Evolutionary conservation across 1,284 basidiomycete genomes (phyloP), one percentile per base, ranked within the genome.

Genomic region (Leccinum ambiguum): DNA sequence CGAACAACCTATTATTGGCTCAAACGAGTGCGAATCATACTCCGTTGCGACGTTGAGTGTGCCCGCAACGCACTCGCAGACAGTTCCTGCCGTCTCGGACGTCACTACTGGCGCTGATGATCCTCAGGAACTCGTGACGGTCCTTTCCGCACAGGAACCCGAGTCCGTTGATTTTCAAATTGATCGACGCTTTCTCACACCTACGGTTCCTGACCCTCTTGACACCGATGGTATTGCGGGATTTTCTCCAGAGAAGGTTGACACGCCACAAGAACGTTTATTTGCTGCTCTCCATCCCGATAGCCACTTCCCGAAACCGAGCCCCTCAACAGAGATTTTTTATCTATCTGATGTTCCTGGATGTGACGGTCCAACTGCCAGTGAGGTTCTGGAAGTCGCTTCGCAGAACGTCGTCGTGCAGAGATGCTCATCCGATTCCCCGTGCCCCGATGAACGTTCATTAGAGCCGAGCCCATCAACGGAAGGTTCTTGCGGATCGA

Each of bases 1-100:
- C 60, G 66, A 61, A 45, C 63, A 50, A 2, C 33, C 60, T 41
- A 57, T 33, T 59, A 30, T 54, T 48, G 39, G n/a, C 26, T 50
- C 54, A n/a, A 53, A 30, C 10, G 9, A 39, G 8, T 43, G 21
- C 63, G 57, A 50, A 50, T 21, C 6, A 50, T 50, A 26, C 43
- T 45, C 30, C 6, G 26, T 39, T 36, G 26, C 61, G 16, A 43
- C 9, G 8, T 41, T 54, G 1, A 18, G 18, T 33, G 39, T 16
- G 41, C 21, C 53, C 30, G 23, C 50, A 57, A 60, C 23, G 3
- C 50, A 50, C 16, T 10, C 43, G 6, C 58, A 48, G 30, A 62
- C 53, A 18, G 30, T 26, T 61, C 7, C 18, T 14, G 18, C 58
- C 4, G 59, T 61, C 33, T 62, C 59, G 11, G 48, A 62, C 18